These are phyloP conservation scores for Apiotrichum akiyoshidainum DNA, from an alignment of 1,284 basidiomycete species.

Conservation along the genomic window DNA sequence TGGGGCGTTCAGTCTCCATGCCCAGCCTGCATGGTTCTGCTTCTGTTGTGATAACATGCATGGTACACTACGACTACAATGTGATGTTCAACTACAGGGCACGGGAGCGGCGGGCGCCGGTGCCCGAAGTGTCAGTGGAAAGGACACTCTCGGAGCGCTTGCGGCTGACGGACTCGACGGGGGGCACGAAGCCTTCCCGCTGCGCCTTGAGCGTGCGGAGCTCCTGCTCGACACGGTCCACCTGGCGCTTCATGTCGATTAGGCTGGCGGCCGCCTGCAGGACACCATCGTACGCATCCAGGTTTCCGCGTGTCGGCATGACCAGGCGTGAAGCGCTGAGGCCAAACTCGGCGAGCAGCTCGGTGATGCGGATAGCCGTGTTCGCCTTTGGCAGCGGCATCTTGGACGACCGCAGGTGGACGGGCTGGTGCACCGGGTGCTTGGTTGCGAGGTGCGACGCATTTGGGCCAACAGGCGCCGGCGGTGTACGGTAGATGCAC, in stretches of 20 bases:
- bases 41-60: background rate
- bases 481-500: constrained; percentile 47
- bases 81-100: constrained; percentile 1
- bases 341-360: constrained; percentile 70
- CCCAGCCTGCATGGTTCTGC: background rate
- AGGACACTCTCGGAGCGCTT: constrained; percentile 34
- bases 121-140: constrained; percentile 35
- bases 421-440: constrained; percentile 61
- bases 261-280: constrained; percentile 67
- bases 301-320: constrained; percentile 83
- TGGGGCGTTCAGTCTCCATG: background rate
- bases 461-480: constrained; percentile 23
- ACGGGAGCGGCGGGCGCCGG: constrained; percentile 17
- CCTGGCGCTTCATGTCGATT: constrained; percentile 80
- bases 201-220: constrained; percentile 66
- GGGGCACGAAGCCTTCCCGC: constrained; percentile 53
- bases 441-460: constrained; percentile 37
- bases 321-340: constrained; percentile 71
- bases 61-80: constrained; percentile 1
- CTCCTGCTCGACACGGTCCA: constrained; percentile 81
- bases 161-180: constrained; percentile 19
- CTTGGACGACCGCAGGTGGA: constrained; percentile 75
- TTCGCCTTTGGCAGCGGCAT: constrained; percentile 71
- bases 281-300: constrained; percentile 67
- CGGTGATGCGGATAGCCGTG: constrained; percentile 66